Conservation (phyloP, 176 grass and related monocot genomes). For the Oryza coarctata region DNA sequence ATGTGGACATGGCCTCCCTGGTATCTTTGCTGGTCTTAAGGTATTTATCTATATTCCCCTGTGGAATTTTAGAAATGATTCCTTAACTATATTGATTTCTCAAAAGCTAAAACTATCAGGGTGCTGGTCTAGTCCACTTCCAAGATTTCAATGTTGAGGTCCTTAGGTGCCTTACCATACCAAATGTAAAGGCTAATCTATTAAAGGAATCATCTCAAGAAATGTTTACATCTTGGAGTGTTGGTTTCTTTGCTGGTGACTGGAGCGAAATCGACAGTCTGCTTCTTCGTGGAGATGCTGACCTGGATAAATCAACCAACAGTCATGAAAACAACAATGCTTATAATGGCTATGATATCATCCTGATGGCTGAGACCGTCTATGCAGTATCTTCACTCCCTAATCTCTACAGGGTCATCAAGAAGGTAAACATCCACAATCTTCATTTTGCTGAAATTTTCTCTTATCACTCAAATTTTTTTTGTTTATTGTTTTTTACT, state of each 20-base stretch:
- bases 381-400: slow-evolving; percentile 74
- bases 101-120: slow-evolving; percentile 44
- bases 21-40: slow-evolving; percentile 69
- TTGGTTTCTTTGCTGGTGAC: slow-evolving; percentile 92
- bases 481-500: slow-evolving; percentile 11
- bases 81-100: slow-evolving; percentile 25
- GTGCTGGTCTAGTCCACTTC: slow-evolving; percentile 80
- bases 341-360: slow-evolving; percentile 70
- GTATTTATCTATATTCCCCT: slow-evolving; percentile 49
- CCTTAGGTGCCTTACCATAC: slow-evolving; percentile 77
- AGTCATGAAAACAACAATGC: slow-evolving; percentile 19
- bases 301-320: slow-evolving; percentile 41
- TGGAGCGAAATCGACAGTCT: slow-evolving; percentile 87
- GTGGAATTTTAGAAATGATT: slow-evolving; percentile 8
- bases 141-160: slow-evolving; percentile 99
- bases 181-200: slow-evolving; percentile 80
- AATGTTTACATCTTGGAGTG: slow-evolving; percentile 19
- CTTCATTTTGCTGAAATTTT: slow-evolving; percentile 5
- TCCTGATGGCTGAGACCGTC: slow-evolving; percentile 96
- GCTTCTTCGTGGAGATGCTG: slow-evolving; percentile 44
- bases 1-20: slow-evolving; percentile 94
- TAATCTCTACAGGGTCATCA: slow-evolving; percentile 71
- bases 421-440: slow-evolving; percentile 53
- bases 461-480: neutral
- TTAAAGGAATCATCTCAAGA: slow-evolving; percentile 47